These are phyloP conservation scores for Kodamaea restingae DNA, from an alignment of 805 yeast species.

Conservation along the genomic window DNA sequence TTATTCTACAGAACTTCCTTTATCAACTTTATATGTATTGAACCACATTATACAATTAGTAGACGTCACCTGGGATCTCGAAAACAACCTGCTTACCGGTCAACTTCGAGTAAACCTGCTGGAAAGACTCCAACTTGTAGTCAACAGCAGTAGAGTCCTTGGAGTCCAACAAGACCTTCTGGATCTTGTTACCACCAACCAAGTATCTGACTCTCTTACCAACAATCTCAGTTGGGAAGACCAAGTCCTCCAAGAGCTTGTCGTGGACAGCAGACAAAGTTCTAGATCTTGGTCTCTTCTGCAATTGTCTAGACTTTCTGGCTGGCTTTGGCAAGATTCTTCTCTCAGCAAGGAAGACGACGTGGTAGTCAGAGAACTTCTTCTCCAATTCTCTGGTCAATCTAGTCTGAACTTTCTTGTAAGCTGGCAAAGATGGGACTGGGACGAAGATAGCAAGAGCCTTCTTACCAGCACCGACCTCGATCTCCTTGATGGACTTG, in stretches of 20 bases:
- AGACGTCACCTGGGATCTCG: slow-evolving; percentile 66
- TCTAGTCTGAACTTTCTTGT: slow-evolving; percentile 96
- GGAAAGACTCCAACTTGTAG: slow-evolving; percentile 99
- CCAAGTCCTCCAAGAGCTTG: slow-evolving; percentile 97
- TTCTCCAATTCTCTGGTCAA: slow-evolving; percentile 99
- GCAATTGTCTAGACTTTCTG: slow-evolving; percentile 87
- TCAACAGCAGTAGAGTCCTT: slow-evolving; percentile 96
- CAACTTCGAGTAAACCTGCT: slow-evolving; percentile 95
- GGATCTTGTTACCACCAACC: slow-evolving; percentile 98
- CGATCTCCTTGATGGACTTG: slow-evolving; percentile 97
- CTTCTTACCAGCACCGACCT: slow-evolving; percentile 97
- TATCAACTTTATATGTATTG: slow-evolving; percentile 1
- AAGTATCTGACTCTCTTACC: slow-evolving; percentile 99
- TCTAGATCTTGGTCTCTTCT: slow-evolving; percentile 99
- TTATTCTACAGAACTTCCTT: too few species aligned
- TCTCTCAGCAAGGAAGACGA: slow-evolving; percentile 98
- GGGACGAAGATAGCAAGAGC: slow-evolving; percentile 98
- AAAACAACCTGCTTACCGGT: slow-evolving; percentile 99
- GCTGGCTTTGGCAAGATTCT: slow-evolving; percentile 99
- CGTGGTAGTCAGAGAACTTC: slow-evolving; percentile 99
- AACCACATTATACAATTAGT: slow-evolving; percentile 23
- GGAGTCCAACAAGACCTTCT: slow-evolving; percentile 95
- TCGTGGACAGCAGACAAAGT: slow-evolving; percentile 98
- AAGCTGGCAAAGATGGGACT: slow-evolving; percentile 84
- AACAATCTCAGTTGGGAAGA: slow-evolving; percentile 98